Conservation (phyloP, 306 rosid species). For the Canavalia ensiformis region DNA sequence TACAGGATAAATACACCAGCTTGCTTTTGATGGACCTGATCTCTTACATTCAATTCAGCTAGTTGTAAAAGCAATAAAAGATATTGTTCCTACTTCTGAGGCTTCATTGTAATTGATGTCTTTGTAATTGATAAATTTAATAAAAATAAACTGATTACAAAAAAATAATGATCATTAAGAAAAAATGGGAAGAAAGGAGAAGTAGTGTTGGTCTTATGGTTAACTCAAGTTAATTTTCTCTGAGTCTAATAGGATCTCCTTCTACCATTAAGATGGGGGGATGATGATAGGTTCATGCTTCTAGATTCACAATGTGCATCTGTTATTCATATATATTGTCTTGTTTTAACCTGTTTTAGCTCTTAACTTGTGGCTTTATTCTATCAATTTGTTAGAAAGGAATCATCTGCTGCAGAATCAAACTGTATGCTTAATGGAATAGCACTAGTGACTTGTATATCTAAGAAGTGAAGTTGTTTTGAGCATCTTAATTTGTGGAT, state of each 20-base stretch:
- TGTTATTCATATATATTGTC: background rate
- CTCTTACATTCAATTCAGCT: conserved; percentile 7
- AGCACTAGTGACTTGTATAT: conserved; percentile 1
- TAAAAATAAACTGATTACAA: background rate
- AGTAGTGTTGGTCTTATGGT: conserved; percentile 13
- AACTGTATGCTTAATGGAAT: conserved; percentile 26
- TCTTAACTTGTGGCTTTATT: background rate
- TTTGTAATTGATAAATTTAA: conserved; percentile 22
- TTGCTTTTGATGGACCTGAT: conserved; percentile 16
- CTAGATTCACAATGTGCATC: conserved; percentile 14
- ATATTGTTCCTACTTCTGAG: background rate
- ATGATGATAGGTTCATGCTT: conserved; percentile 25
- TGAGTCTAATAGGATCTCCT: conserved; percentile 5
- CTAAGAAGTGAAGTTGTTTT: conserved; percentile 40
- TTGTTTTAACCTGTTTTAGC: conserved; percentile 11
- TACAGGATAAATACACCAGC: background rate
- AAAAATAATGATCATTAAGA: background rate
- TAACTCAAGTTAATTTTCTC: conserved; percentile 12
- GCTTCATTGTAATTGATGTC: background rate
- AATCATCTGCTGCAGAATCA: conserved; percentile 28
- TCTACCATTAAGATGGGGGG: background rate
- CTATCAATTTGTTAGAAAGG: conserved; percentile 10
- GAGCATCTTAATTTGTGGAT: conserved; percentile 38
- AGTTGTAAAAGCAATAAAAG: background rate
- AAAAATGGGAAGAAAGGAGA: background rate